Percentiles rank a stretch among this genome's conserved stretches.
Conservation (phyloP, 129 eudicot species). For the Flaveria bidentis region DNA sequence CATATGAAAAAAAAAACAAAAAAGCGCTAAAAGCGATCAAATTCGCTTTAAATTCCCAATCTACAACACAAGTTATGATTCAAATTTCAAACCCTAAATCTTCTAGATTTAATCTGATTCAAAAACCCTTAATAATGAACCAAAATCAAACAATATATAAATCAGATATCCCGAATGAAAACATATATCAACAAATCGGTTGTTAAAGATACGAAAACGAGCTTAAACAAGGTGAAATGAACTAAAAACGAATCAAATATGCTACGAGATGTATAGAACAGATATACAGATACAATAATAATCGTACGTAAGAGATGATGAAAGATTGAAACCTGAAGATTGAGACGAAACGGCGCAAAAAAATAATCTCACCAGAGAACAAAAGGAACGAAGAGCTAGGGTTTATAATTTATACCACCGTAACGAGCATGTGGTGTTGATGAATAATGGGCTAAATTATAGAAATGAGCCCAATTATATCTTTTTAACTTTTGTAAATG, state of each 20-base stretch:
- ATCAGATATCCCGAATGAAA: neutral
- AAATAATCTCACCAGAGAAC: neutral
- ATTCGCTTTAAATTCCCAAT: neutral
- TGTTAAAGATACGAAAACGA: neutral
- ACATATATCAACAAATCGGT: neutral
- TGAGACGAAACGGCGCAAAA: slow-evolving; percentile 28
- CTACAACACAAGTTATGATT: neutral
- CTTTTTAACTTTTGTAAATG: neutral
- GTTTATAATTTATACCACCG: slow-evolving; percentile 35
- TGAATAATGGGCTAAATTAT: slow-evolving; percentile 23
- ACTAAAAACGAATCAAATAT: neutral
- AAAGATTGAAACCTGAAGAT: slow-evolving; percentile 19
- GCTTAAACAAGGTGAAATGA: neutral
- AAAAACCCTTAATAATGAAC: neutral
- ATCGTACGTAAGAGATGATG: neutral
- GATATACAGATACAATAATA: neutral
- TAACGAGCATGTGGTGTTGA: neutral
- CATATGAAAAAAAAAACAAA: neutral
- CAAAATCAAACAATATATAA: neutral
- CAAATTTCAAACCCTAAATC: neutral
- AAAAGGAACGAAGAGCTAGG: slow-evolving; percentile 22
- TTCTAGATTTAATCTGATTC: neutral
- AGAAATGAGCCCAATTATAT: neutral
- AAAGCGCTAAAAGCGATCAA: neutral
- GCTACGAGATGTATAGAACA: slow-evolving; percentile 1